Percentiles rank a stretch among this genome's conserved stretches.
Evolutionary conservation across 345 rosid species (phyloP).

Genomic region (Odontarrhena argentea): DNA sequence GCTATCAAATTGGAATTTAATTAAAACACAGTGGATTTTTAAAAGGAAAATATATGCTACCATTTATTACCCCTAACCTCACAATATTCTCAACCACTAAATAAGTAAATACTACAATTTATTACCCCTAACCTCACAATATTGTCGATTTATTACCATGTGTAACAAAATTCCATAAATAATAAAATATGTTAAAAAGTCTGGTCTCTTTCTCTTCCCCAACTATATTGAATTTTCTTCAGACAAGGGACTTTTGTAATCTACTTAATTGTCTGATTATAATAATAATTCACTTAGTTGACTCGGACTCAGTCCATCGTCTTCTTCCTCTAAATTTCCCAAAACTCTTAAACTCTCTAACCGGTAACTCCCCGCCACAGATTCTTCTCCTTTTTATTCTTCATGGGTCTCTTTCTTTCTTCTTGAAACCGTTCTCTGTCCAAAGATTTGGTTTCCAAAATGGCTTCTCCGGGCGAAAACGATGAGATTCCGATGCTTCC

Average conservation of each 20-base stretch:
- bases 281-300: constrained; percentile 15
- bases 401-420: constrained; percentile 1
- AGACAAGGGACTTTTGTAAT: not conserved
- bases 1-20: not conserved
- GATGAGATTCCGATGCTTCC: constrained; percentile 73
- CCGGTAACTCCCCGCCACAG: not conserved
- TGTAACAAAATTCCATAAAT: not conserved
- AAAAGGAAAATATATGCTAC: not conserved
- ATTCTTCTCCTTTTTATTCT: not conserved
- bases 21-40: not conserved
- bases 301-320: constrained; percentile 20
- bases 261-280: not conserved
- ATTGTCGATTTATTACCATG: not conserved
- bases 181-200: constrained; percentile 4
- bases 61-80: not conserved
- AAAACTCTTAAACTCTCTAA: not conserved
- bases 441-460: not conserved
- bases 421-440: not conserved
- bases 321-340: constrained; percentile 11
- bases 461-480: constrained; percentile 43
- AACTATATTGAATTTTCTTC: too few species aligned
- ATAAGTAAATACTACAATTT: not conserved
- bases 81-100: not conserved
- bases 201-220: too few species aligned
- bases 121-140: not conserved